Evolutionary conservation across 192 early-diverging fungal genomes (phyloP).

Genomic region (Chytriomyces sp.): DNA sequence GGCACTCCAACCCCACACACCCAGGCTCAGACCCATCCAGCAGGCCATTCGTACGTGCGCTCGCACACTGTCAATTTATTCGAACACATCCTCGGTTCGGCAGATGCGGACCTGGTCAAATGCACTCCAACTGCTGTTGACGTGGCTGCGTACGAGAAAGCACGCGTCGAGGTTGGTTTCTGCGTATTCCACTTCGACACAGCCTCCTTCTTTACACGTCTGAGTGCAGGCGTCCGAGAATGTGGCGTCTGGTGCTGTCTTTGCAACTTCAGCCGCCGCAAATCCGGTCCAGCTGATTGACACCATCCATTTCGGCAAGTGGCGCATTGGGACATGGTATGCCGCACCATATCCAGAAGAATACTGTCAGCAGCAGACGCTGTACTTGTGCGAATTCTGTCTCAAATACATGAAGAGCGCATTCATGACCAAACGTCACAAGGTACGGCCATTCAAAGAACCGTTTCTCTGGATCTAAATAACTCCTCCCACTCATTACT

Average conservation of each 20-base stretch:
- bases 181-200: not conserved
- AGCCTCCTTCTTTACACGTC: not conserved
- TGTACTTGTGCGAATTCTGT: conserved; percentile 92
- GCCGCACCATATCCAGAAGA: conserved; percentile 92
- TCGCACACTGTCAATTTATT: not conserved
- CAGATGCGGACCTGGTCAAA: conserved; percentile 32
- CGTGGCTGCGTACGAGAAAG: conserved; percentile 26
- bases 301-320: conserved; percentile 67
- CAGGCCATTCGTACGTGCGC: too few species aligned
- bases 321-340: conserved; percentile 93
- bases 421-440: conserved; percentile 74
- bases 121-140: conserved; percentile 29
- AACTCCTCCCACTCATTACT: not conserved
- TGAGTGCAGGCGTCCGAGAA: too few species aligned
- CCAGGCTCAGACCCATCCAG: not conserved
- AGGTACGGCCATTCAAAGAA: conserved; percentile 46
- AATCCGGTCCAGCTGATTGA: conserved; percentile 31
- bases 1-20: not conserved
- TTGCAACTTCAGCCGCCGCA: not conserved
- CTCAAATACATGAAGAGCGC: conserved; percentile 90
- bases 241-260: not conserved
- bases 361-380: conserved; percentile 68
- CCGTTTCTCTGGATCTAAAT: too few species aligned
- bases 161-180: conserved; percentile 15
- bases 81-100: conserved; percentile 1